Percentiles rank a stretch among this genome's conserved stretches.
Conservation (phyloP, 331 rosid genomes). For the Acacia concinna region DNA sequence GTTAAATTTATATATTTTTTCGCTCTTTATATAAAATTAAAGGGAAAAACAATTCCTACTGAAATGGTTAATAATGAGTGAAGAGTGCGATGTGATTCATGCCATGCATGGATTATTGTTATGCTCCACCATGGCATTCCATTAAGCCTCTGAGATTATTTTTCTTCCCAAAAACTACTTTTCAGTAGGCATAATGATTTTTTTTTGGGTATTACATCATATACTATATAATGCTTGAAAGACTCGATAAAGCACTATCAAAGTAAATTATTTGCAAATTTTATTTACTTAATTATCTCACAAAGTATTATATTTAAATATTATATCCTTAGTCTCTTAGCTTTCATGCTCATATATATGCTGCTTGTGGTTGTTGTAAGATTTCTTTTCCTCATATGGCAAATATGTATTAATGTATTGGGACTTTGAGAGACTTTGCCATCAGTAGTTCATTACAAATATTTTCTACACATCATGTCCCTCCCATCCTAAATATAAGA, state of each 20-base stretch:
- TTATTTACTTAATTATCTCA: neutral
- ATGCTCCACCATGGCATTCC: neutral
- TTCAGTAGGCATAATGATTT: neutral
- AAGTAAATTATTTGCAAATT: neutral
- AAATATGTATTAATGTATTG: neutral
- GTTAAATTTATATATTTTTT: neutral
- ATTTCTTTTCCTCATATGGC: neutral
- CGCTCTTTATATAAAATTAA: neutral
- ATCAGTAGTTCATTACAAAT: too few relatives aligned
- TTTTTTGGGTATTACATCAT: neutral
- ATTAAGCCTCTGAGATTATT: neutral
- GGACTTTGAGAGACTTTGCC: too few relatives aligned
- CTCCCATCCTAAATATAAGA: too few relatives aligned
- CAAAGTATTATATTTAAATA: neutral
- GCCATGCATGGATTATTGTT: conserved; percentile 24
- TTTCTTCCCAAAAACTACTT: neutral
- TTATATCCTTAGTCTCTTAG: neutral
- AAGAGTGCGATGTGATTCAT: conserved; percentile 15
- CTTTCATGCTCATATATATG: neutral
- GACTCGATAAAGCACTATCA: neutral
- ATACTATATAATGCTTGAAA: neutral
- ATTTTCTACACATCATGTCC: neutral
- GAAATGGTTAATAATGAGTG: neutral
- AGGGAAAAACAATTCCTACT: neutral
- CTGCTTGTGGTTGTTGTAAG: neutral